Evolutionary conservation across 129 eudicot species (phyloP), one percentile per base, ranked within the genome.

Genomic region (Flaveria ramosissima): DNA sequence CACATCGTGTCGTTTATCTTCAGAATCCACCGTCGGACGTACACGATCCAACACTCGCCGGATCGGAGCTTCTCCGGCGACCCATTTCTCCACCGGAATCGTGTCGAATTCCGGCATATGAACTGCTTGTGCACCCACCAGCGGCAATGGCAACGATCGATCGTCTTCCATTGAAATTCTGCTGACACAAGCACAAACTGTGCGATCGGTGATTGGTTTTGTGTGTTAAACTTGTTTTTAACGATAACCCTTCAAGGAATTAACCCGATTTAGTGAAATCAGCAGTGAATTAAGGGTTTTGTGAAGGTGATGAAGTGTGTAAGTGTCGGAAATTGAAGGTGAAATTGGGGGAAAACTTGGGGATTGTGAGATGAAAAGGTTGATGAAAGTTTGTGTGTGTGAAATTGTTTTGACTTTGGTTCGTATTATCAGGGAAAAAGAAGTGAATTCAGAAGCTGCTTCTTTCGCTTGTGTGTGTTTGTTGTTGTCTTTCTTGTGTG

Each of bases 1-100:
- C 17, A 89, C 87, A 32, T 87, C 88, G 47, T 66, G 79, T 50
- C 96, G 78, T 51, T 68, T 70, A 64, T 89, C 96, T 72, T 87
- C 85, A 0, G 92, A 72, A 74, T 85, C 90, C 1, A 68, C 64
- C 1, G 90, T 89, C 1, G 92, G 92, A 16, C 63, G 85, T 6
- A 87, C 67, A 55, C 84, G 75, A 50, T 39, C 61, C 50, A 89
- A 26, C 36, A 89, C 88, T 42, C 81, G 75, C 26, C 30, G 50
- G 10, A 85, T 79, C 62, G 84, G 71, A 8, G 78, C 82, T 47
- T 89, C 86, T 1, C 73, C 89, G 20, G 52, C 86, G 3, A 9
- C 74, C 84, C 85, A 81, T 50, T 67, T 60, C 7, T 83, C 87
- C 1, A 56, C 74, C 6, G 71, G 68, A 77, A 87, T 74, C 69